A percentile compares a stretch with the other conserved stretches of the same genome.
Conservation (phyloP, 1,139 yeast species). For the Blastobotrys buckinghamii region DNA sequence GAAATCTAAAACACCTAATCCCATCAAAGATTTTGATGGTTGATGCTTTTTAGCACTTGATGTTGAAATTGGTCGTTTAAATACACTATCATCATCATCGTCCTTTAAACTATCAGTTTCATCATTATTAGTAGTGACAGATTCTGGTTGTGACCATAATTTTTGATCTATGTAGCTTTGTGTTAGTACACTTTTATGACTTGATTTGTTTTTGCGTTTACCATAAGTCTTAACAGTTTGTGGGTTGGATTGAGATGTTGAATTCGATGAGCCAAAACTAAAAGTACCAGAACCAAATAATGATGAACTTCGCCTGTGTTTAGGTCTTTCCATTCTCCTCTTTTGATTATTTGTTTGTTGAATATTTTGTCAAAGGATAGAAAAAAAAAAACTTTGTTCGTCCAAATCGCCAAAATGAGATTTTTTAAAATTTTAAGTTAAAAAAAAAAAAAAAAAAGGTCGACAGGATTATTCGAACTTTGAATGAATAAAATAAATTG, state of each 20-base stretch:
- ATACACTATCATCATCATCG: background rate
- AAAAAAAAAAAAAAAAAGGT: background rate
- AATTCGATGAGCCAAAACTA: background rate
- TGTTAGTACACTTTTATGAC: conserved; percentile 20
- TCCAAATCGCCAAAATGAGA: too few species aligned
- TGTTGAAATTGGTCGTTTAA: background rate
- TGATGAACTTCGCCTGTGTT: conserved; percentile 12
- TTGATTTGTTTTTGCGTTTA: conserved; percentile 15
- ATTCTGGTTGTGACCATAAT: conserved; percentile 21
- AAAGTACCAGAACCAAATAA: conserved; percentile 12
- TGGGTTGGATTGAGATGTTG: background rate
- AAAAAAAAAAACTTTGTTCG: too few species aligned
- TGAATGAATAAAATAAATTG: too few species aligned
- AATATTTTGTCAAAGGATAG: too few species aligned
- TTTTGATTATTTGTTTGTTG: too few species aligned
- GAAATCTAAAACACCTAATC: conserved; percentile 20
- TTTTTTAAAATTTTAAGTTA: too few species aligned
- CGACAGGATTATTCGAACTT: too few species aligned
- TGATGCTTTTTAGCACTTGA: background rate
- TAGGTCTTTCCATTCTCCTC: conserved; percentile 8
- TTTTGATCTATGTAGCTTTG: conserved; percentile 21
- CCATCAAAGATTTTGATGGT: conserved; percentile 15
- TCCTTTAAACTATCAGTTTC: background rate
- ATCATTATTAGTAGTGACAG: background rate
- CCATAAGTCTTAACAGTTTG: conserved; percentile 24